phyloP scores from a whole-genome alignment of 805 yeast genomes.

The Vanderwaltozyma verrucispora region DNA sequence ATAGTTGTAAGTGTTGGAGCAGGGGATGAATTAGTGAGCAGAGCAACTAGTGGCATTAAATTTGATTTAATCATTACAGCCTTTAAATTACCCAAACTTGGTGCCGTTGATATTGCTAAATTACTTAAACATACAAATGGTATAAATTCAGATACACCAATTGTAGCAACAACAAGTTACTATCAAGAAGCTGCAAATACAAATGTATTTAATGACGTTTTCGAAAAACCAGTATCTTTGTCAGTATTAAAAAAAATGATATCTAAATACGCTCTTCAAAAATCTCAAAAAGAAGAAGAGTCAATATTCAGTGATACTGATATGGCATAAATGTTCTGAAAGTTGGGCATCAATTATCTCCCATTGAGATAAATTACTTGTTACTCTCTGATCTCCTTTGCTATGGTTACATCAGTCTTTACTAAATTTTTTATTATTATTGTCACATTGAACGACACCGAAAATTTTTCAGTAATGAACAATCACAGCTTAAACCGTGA shows the following conservation, averaged over 20 bases:
- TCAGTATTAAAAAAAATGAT: constrained; percentile 19
- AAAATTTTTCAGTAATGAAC: neutral
- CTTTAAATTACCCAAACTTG: constrained; percentile 52
- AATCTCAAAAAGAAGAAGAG: constrained; percentile 25
- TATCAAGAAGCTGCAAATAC: constrained; percentile 52
- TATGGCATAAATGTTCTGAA: neutral
- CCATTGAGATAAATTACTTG: no score
- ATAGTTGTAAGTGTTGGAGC: constrained; percentile 65
- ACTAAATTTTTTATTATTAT: no score
- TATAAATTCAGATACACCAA: constrained; percentile 65
- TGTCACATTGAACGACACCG: no score
- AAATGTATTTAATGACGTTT: constrained; percentile 50
- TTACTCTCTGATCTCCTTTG: no score
- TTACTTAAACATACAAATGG: constrained; percentile 67
- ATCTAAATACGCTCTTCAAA: constrained; percentile 24
- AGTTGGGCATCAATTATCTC: no score
- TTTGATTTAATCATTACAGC: constrained; percentile 81
- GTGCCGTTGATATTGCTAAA: constrained; percentile 67
- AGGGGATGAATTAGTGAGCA: constrained; percentile 73
- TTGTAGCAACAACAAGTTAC: constrained; percentile 64
- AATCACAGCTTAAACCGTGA: neutral
- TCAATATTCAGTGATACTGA: constrained; percentile 27
- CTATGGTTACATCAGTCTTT: no score
- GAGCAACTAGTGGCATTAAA: constrained; percentile 73
- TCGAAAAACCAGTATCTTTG: constrained; percentile 55